These are phyloP conservation scores for Chalaropsis thielavioides DNA, from an alignment of 2,329 filamentous ascomycete genomes.

Conservation along the genomic window DNA sequence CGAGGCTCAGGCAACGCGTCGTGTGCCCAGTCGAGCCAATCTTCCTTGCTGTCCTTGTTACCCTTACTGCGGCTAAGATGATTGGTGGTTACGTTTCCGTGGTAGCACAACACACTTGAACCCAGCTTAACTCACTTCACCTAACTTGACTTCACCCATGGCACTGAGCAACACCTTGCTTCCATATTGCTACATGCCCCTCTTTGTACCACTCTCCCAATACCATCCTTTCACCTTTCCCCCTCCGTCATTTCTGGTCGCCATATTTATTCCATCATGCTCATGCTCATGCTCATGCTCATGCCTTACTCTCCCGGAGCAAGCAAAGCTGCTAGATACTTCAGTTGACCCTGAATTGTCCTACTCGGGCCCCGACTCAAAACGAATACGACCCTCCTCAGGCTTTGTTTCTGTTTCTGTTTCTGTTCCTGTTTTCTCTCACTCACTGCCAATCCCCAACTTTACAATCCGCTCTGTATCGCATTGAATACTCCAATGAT, in stretches of 20 bases:
- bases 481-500: conserved; percentile 17
- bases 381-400: neutral
- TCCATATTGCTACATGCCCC: neutral
- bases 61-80: neutral
- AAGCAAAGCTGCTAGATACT: neutral
- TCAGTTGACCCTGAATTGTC: neutral
- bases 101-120: neutral
- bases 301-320: neutral
- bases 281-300: neutral
- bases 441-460: no score
- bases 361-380: neutral
- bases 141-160: neutral
- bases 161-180: no score
- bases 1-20: neutral
- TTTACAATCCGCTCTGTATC: neutral
- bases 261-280: neutral
- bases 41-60: neutral
- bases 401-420: neutral
- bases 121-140: neutral
- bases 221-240: neutral
- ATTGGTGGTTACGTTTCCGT: neutral
- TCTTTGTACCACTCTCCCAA: neutral
- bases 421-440: neutral
- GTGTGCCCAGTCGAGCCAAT: neutral
- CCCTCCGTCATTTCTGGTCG: neutral